Conservation (phyloP, 2,329 filamentous ascomycete species). For the Xylaria multiplex region DNA sequence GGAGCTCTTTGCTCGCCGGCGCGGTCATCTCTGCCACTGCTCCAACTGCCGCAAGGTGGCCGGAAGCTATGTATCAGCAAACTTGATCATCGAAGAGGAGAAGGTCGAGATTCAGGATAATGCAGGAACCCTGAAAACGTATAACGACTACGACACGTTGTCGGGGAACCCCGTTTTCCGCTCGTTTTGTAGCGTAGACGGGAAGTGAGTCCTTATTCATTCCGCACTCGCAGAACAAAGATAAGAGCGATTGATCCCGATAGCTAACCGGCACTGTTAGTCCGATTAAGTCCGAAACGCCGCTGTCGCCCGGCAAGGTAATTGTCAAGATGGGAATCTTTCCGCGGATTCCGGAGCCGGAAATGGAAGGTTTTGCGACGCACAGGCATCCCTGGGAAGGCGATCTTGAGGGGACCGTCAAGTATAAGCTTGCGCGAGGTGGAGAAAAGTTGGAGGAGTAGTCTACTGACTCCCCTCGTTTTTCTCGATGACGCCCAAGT, state of each 20-base stretch:
- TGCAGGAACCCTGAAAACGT: conserved; percentile 27
- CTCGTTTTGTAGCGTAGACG: conserved; percentile 32
- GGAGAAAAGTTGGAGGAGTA: conserved; percentile 27
- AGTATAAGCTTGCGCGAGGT: conserved; percentile 31
- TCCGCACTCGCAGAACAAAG: not conserved
- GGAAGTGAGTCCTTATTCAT: conserved; percentile 26
- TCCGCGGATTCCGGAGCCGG: conserved; percentile 33
- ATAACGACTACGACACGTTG: conserved; percentile 27
- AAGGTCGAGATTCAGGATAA: conserved; percentile 32
- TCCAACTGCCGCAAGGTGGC: conserved; percentile 33
- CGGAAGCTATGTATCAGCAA: conserved; percentile 27
- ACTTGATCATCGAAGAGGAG: conserved; percentile 30
- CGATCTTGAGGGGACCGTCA: conserved; percentile 22
- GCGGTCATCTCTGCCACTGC: conserved; percentile 34
- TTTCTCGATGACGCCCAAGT: not conserved
- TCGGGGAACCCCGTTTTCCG: conserved; percentile 32
- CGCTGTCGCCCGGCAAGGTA: conserved; percentile 18
- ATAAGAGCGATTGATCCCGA: not conserved
- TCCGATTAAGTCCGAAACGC: conserved; percentile 29
- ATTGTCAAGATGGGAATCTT: conserved; percentile 36
- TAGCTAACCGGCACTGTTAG: conserved; percentile 13
- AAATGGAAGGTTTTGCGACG: conserved; percentile 26
- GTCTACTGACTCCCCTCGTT: not conserved
- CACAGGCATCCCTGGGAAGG: conserved; percentile 30
- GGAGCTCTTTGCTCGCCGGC: conserved; percentile 30